A percentile compares a stretch with the other conserved stretches of the same genome.
Conservation (phyloP, 169 alveolate genomes). For the Eimeria falciformis region DNA sequence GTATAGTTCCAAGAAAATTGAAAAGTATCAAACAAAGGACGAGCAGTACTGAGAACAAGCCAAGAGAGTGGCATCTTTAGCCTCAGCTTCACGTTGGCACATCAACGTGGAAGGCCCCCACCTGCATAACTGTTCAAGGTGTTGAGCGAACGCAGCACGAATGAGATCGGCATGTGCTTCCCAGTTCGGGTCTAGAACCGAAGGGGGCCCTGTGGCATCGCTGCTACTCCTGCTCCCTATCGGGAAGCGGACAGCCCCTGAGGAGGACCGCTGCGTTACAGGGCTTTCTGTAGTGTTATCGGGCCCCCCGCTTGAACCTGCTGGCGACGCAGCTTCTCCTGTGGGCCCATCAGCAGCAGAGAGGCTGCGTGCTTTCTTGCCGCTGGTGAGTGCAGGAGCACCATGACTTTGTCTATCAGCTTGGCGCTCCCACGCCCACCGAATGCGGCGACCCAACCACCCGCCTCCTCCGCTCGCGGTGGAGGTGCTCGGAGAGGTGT, state of each 20-base stretch:
- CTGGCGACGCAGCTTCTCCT: not conserved
- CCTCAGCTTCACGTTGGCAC: too few species aligned
- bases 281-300: not conserved
- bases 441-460: constrained; percentile 46
- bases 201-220: constrained; percentile 50
- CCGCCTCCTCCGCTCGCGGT: constrained; percentile 7
- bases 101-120: not conserved
- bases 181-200: constrained; percentile 58
- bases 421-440: constrained; percentile 55
- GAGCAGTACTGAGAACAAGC: too few species aligned
- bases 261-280: not conserved
- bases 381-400: constrained; percentile 1
- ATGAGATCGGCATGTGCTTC: constrained; percentile 65
- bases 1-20: too few species aligned
- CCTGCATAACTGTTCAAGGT: constrained; percentile 73
- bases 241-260: constrained; percentile 16
- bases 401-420: constrained; percentile 19
- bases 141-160: constrained; percentile 66
- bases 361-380: constrained; percentile 16
- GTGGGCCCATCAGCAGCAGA: constrained; percentile 5
- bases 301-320: not conserved
- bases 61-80: too few species aligned
- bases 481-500: constrained; percentile 4
- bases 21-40: too few species aligned
- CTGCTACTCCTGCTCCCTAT: constrained; percentile 66